Evolutionary conservation across 2,329 filamentous ascomycete genomes (phyloP).

Genomic region (Microcyclospora tardicrescens): DNA sequence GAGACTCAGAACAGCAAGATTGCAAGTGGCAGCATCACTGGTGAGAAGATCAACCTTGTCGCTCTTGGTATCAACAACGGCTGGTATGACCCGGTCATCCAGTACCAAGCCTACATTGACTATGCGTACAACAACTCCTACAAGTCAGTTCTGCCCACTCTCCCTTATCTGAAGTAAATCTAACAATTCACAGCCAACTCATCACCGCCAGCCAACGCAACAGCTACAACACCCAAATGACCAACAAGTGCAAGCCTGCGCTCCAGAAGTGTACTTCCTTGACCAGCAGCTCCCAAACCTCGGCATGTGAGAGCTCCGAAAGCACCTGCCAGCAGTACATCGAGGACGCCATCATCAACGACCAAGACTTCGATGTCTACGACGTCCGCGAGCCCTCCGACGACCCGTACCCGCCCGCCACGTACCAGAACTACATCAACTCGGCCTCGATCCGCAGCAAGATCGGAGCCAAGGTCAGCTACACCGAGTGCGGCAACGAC

Average conservation of each 20-base stretch:
- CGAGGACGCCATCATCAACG: constrained; percentile 22
- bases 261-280: constrained; percentile 25
- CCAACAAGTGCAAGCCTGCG: constrained; percentile 32
- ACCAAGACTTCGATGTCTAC: constrained; percentile 32
- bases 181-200: constrained; percentile 13
- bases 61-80: constrained; percentile 46
- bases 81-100: constrained; percentile 37
- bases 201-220: constrained; percentile 41
- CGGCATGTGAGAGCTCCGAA: constrained; percentile 23
- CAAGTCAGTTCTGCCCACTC: constrained; percentile 8
- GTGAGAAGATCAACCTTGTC: constrained; percentile 24
- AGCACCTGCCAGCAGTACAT: constrained; percentile 26
- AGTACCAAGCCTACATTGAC: constrained; percentile 28
- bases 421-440: constrained; percentile 32
- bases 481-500: constrained; percentile 24
- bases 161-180: neutral
- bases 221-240: constrained; percentile 41
- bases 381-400: constrained; percentile 30
- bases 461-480: constrained; percentile 34
- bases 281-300: constrained; percentile 16
- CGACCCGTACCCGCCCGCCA: constrained; percentile 25
- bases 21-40: constrained; percentile 1
- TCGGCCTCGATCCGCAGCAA: constrained; percentile 25
- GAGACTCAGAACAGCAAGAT: constrained; percentile 23
- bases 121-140: constrained; percentile 26